These are phyloP conservation scores for Ilyonectria destructans DNA, from an alignment of 2,329 filamentous ascomycete species.

Conservation along the genomic window DNA sequence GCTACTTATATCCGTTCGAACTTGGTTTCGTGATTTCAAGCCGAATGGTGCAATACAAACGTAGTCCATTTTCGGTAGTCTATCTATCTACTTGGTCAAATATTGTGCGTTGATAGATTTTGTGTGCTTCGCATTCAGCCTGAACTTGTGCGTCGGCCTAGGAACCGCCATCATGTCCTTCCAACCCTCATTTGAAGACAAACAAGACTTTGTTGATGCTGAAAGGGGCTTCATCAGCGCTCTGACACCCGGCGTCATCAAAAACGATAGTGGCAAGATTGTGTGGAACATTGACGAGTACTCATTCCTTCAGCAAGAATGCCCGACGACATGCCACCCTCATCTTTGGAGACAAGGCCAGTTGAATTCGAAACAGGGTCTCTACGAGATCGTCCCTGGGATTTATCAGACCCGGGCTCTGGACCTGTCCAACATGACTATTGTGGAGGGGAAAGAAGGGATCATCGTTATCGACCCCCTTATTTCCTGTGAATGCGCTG, in stretches of 20 bases:
- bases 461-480: constrained; percentile 27
- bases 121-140: too few species aligned
- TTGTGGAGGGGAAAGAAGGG: constrained; percentile 14
- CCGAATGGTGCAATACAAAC: too few species aligned
- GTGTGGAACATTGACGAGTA: constrained; percentile 22
- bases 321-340: constrained; percentile 13
- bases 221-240: constrained; percentile 9
- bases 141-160: too few species aligned
- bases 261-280: not conserved
- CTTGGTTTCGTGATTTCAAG: too few species aligned
- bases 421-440: constrained; percentile 24
- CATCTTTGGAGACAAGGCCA: constrained; percentile 21
- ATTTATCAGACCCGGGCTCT: constrained; percentile 20
- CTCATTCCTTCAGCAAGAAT: constrained; percentile 8
- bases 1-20: too few species aligned
- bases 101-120: too few species aligned
- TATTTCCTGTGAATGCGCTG: constrained; percentile 21
- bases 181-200: too few species aligned
- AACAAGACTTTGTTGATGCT: too few species aligned
- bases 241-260: constrained; percentile 2
- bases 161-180: too few species aligned
- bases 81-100: too few species aligned
- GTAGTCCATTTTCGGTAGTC: too few species aligned
- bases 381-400: constrained; percentile 15
- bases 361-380: constrained; percentile 14